A percentile compares a stretch with the other conserved stretches of the same genome.
phyloP scores from a whole-genome alignment of 192 early-diverging fungal species.

The Coemansia sp. region DNA sequence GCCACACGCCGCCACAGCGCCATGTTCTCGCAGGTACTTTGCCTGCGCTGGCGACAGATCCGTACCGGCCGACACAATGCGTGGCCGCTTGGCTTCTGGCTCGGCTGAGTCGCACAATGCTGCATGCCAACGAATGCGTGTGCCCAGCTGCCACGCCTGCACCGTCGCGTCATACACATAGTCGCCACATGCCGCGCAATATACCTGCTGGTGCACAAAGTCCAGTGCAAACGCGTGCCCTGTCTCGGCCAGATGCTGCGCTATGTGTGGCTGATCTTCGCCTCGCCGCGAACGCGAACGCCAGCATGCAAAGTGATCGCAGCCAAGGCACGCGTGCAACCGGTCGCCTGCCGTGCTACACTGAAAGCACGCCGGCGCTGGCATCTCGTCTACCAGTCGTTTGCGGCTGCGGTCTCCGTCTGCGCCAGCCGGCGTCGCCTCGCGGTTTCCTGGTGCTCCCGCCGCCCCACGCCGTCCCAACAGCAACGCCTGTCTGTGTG shows the following conservation, averaged over 20 bases:
- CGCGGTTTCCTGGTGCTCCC: constrained; percentile 21
- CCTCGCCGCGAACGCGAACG: constrained; percentile 41
- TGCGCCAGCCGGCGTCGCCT: constrained; percentile 31
- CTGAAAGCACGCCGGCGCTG: constrained; percentile 58
- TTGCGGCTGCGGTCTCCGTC: constrained; percentile 57
- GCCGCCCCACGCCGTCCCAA: constrained; percentile 42
- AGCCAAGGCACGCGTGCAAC: constrained; percentile 79
- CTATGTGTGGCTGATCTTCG: constrained; percentile 11
- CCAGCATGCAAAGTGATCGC: constrained; percentile 80
- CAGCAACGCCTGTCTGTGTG: constrained; percentile 51
- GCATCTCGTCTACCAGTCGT: constrained; percentile 57
- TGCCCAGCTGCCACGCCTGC: constrained; percentile 47
- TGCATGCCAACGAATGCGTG: constrained; percentile 53
- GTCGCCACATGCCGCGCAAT: constrained; percentile 75
- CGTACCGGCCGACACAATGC: constrained; percentile 30
- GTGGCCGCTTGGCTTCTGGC: constrained; percentile 32
- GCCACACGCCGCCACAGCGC: constrained; percentile 31
- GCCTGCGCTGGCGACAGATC: constrained; percentile 38
- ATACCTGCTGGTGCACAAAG: constrained; percentile 65
- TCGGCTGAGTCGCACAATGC: constrained; percentile 40
- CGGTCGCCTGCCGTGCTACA: constrained; percentile 62
- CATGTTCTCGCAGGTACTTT: constrained; percentile 45
- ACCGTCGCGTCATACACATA: constrained; percentile 83
- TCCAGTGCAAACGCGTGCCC: constrained; percentile 68
- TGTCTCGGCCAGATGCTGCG: constrained; percentile 17